Evolutionary conservation across 2,329 filamentous ascomycete species (phyloP), one percentile per base, ranked within the genome.

Genomic region (Colletotrichum limetticola): DNA sequence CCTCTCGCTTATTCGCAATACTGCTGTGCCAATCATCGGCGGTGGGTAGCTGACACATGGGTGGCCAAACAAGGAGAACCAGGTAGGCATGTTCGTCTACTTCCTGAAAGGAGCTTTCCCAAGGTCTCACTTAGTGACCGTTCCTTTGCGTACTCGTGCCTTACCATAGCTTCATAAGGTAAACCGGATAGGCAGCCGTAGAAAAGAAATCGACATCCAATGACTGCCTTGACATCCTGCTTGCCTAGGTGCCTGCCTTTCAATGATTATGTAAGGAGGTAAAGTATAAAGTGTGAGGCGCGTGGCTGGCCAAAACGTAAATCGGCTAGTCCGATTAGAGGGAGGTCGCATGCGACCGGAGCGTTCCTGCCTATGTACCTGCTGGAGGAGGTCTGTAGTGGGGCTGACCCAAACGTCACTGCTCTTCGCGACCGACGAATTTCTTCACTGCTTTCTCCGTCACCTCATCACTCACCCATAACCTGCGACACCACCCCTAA

Each of bases 391-490:
- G 42, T 59, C 59, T 59, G 30, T 65, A 42, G 71, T 65, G 71
- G 64, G 66, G 73, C 73, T 71, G 53, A 71, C 66, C 71, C 72
- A 75, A 74, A 75, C 74, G 74, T 74, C 74, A 69, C 68, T 72
- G 74, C 71, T 73, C 63, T 71, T 73, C 56, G 71, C 71, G 71
- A 74, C 60, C n/a, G 67, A 55, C 59, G 71, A 72, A 68, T 68
- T 74, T 74, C 68, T 74, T 74, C 62, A 62, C 52, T 42, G 37
- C 35, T 42, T 9, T 58, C 35, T 57, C 42, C 57, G 49, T 19
- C 56, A 61, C 46, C 52, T 52, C 57, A 56, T 59, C 61, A 70
- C 52, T 56, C 53, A 46, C 53, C 32, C 22, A 37, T 61, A 5
- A 49, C 19, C 30, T 65, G 19, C 30, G n/a, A 24, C 26, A 62